These are phyloP conservation scores for Penicillium vulpinum DNA, from an alignment of 2,329 filamentous ascomycete species.

Conservation along the genomic window DNA sequence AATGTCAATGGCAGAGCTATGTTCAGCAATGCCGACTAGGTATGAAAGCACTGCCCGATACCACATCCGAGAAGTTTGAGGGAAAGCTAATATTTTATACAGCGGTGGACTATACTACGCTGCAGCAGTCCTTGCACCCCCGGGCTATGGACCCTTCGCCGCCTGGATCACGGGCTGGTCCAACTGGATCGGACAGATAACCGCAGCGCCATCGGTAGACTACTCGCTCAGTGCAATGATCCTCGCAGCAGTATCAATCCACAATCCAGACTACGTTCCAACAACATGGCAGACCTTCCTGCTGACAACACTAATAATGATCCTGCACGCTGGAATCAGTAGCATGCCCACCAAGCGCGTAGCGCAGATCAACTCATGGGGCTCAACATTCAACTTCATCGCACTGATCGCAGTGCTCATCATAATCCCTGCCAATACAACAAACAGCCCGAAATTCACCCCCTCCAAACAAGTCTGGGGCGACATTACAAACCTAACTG, in stretches of 20 bases:
- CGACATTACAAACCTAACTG: constrained; percentile 64
- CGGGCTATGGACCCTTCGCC: constrained; percentile 65
- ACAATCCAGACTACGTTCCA: constrained; percentile 64
- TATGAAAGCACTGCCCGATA: constrained; percentile 19
- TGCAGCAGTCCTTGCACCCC: constrained; percentile 67
- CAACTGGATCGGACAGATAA: constrained; percentile 69
- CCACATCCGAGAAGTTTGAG: neutral
- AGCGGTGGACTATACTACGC: constrained; percentile 73
- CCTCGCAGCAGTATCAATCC: constrained; percentile 68
- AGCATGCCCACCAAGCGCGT: constrained; percentile 72
- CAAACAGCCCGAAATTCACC: constrained; percentile 59
- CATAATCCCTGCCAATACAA: constrained; percentile 64
- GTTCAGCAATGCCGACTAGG: constrained; percentile 70
- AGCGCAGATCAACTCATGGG: constrained; percentile 67
- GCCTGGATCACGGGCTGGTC: constrained; percentile 71
- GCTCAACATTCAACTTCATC: constrained; percentile 70
- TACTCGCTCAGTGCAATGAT: constrained; percentile 70
- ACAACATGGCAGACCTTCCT: constrained; percentile 68
- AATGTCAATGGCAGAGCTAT: constrained; percentile 69
- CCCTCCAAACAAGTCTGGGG: constrained; percentile 63
- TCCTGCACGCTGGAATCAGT: constrained; percentile 66
- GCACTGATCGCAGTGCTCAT: constrained; percentile 67
- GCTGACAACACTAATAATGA: constrained; percentile 65
- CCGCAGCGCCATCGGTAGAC: constrained; percentile 65
- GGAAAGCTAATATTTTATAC: neutral